Evolutionary conservation across 495 filamentous ascomycete species (phyloP).

Genomic region (Daldinia decipiens): DNA sequence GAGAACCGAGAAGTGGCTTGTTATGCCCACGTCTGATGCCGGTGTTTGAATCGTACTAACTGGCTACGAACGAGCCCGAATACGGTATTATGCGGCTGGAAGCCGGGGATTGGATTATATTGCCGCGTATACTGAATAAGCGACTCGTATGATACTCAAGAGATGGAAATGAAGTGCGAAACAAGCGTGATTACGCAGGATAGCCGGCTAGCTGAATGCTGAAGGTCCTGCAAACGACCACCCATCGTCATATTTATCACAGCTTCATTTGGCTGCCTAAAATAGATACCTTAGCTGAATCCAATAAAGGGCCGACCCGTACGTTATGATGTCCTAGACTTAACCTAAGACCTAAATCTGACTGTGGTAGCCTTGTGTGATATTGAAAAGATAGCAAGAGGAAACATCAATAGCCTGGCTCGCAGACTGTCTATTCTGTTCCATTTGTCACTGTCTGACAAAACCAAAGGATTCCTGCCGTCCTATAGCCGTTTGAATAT

Average conservation of each 20-base stretch:
- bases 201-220: slow-evolving; percentile 32
- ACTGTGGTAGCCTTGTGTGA: neutral
- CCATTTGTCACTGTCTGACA: slow-evolving; percentile 12
- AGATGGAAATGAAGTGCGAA: slow-evolving; percentile 9
- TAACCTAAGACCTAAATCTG: slow-evolving; percentile 11
- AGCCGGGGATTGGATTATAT: slow-evolving; percentile 4
- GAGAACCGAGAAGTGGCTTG: slow-evolving; percentile 7
- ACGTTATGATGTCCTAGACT: slow-evolving; percentile 8
- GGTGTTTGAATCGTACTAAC: slow-evolving; percentile 3
- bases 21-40: slow-evolving; percentile 8
- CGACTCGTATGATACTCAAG: slow-evolving; percentile 3
- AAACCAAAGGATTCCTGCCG: slow-evolving; percentile 1
- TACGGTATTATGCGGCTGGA: slow-evolving; percentile 29
- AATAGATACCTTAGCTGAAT: neutral
- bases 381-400: slow-evolving; percentile 1
- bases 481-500: slow-evolving; percentile 4
- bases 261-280: slow-evolving; percentile 5
- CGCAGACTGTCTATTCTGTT: neutral
- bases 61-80: neutral
- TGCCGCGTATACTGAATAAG: slow-evolving; percentile 8
- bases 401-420: slow-evolving; percentile 6
- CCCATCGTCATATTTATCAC: neutral
- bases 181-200: neutral
- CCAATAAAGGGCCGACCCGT: slow-evolving; percentile 18
- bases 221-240: slow-evolving; percentile 21